Evolutionary conservation across 2,329 filamentous ascomycete species (phyloP), one percentile per base, ranked within the genome.

Genomic region (Neophaeococcomyces mojaviensis): DNA sequence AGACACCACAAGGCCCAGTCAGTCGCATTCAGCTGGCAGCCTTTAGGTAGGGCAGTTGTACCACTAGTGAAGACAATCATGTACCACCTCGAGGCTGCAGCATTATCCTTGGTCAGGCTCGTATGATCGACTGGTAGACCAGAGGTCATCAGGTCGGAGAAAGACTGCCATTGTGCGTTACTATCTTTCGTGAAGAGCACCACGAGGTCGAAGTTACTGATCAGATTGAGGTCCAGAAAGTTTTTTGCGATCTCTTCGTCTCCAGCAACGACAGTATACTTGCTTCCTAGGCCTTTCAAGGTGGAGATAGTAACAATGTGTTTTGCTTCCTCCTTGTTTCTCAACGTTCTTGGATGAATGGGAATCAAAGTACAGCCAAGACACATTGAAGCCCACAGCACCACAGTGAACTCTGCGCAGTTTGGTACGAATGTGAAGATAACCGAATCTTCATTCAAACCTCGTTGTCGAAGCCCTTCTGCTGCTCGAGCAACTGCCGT

Each of bases 51-150:
- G 3, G 40, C 30, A 12, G 40, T 44, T 28, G 40, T 36, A 10
- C 40, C 40, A 28, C 40, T 44, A 15, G 40, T 44, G 20, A 44
- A 44, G 18, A 35, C 30, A 13, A 44, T 35, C 8, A 44, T 15
- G 15, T 16, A 4, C 30, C 30, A 44, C 10, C 7, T 24, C 12
- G 20, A n/a, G 10, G 40, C 30, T 16, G 18, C 19, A 4, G 34
- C 16, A 16, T 20, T 24, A 19, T 44, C 33, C 34, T 18, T 16
- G 9, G 31, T 15, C 18, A 44, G 40, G 15, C 30, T 15, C 18
- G 20, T 9, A 26, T 15, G 12, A 32, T 44, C 40, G 15, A 10
- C 8, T 18, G 5, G 4, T 26, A 22, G 9, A 31, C 30, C 32
- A 13, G 30, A 3, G 3, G 20, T 4, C 16, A 44, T 28, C 30